Conservation (phyloP, 805 yeast species). For the Torulaspora quercuum region DNA sequence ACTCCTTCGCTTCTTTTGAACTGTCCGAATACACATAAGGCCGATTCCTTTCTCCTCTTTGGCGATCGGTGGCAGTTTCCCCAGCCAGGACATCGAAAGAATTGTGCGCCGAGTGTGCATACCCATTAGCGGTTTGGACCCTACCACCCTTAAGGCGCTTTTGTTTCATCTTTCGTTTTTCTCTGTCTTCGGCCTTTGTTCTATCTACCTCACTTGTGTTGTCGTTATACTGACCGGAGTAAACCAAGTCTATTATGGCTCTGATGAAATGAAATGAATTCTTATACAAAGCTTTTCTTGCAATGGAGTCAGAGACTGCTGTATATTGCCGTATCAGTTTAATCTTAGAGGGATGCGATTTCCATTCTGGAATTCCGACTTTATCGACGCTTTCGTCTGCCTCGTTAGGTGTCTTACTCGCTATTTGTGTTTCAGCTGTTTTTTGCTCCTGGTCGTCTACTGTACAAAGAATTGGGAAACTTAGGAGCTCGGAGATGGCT, state of each 20-base stretch:
- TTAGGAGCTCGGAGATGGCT: slow-evolving; percentile 20
- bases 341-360: slow-evolving; percentile 19
- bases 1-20: slow-evolving; percentile 33
- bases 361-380: no score
- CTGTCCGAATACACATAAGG: slow-evolving; percentile 8
- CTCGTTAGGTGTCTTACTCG: neutral
- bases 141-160: slow-evolving; percentile 31
- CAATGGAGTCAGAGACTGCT: slow-evolving; percentile 19
- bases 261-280: slow-evolving; percentile 31
- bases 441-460: slow-evolving; percentile 18
- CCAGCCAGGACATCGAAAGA: slow-evolving; percentile 5
- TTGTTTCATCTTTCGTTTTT: slow-evolving; percentile 1
- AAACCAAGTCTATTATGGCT: slow-evolving; percentile 41
- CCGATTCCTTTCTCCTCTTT: neutral
- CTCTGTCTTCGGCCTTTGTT: slow-evolving; percentile 2
- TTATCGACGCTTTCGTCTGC: no score
- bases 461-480: slow-evolving; percentile 17
- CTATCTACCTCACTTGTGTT: neutral
- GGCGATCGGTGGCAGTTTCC: slow-evolving; percentile 1
- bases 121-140: slow-evolving; percentile 36
- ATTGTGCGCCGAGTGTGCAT: slow-evolving; percentile 16
- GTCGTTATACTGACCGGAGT: slow-evolving; percentile 12
- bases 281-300: slow-evolving; percentile 30
- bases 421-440: slow-evolving; percentile 15
- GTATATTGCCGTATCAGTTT: slow-evolving; percentile 23